Conservation (phyloP, 2,329 filamentous ascomycete genomes). For the Xylaria sp. region DNA sequence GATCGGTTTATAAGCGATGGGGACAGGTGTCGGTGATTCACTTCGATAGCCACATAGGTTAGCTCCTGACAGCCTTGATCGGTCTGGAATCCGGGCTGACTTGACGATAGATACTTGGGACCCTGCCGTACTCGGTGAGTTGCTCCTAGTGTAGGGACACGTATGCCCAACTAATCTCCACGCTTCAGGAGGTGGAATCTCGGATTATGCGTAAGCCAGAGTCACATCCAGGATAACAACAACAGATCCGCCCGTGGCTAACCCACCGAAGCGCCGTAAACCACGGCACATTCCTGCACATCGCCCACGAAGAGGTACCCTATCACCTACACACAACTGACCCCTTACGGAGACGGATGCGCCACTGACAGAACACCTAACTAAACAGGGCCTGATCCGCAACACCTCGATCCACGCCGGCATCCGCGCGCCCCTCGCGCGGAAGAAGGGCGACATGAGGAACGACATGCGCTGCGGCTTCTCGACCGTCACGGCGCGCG, state of each 20-base stretch:
- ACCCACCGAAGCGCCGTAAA: conserved; percentile 46
- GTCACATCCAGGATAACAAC: neutral
- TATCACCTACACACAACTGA: neutral
- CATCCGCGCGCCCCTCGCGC: conserved; percentile 56
- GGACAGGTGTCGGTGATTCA: conserved; percentile 65
- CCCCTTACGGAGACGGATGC: too few relatives aligned
- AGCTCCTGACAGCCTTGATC: conserved; percentile 5
- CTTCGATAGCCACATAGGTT: conserved; percentile 66
- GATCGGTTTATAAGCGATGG: conserved; percentile 60
- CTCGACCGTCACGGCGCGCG: conserved; percentile 58
- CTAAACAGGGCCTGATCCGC: conserved; percentile 55
- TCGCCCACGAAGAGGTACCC: conserved; percentile 59
- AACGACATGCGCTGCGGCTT: conserved; percentile 65
- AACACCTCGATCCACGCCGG: conserved; percentile 65
- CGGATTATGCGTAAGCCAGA: conserved; percentile 56
- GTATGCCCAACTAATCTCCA: conserved; percentile 4
- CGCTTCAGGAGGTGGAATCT: conserved; percentile 54
- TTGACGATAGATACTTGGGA: conserved; percentile 66
- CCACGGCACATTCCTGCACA: conserved; percentile 64
- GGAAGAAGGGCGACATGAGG: conserved; percentile 52
- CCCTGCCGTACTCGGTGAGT: conserved; percentile 57
- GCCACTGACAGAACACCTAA: neutral
- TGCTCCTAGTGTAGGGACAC: neutral
- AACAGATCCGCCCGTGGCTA: neutral
- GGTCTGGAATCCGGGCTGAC: conserved; percentile 17